phyloP scores from a whole-genome alignment of 345 rosid genomes.

The Eucalyptus pauciflora region DNA sequence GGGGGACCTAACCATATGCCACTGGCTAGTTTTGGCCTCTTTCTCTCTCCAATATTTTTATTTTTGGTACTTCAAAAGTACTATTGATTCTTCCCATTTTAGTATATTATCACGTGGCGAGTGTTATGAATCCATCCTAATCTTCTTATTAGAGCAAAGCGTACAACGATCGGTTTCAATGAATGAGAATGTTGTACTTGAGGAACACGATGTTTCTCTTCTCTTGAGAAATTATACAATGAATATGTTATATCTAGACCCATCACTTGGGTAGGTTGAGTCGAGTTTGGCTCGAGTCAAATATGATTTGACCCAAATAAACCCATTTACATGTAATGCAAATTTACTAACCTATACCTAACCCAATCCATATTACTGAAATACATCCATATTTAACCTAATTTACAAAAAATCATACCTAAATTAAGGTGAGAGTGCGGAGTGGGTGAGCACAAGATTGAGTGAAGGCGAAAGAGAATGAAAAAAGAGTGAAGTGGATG shows the following conservation, averaged over 20 bases:
- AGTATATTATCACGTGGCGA: background rate
- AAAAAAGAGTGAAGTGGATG: too few species aligned
- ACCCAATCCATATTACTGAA: too few species aligned
- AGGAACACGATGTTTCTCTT: background rate
- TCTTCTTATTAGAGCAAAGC: background rate
- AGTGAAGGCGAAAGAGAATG: background rate
- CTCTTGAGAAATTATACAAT: background rate
- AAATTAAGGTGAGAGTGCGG: background rate
- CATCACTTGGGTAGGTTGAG: background rate
- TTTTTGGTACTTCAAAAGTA: background rate
- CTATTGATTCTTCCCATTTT: background rate
- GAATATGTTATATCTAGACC: background rate
- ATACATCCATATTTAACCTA: fast-evolving
- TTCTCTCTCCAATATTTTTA: background rate
- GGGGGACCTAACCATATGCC: background rate
- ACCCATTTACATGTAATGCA: background rate
- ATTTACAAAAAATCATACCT: background rate
- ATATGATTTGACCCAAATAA: background rate
- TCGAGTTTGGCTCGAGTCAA: fast-evolving
- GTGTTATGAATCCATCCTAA: background rate
- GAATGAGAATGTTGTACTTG: background rate
- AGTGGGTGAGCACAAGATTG: background rate
- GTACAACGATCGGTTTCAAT: background rate
- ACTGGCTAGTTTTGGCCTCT: background rate
- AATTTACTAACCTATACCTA: background rate